Evolutionary conservation across 2,329 filamentous ascomycete genomes (phyloP), one percentile per base, ranked within the genome.

Genomic region (Rhytidhysteron rufulum): DNA sequence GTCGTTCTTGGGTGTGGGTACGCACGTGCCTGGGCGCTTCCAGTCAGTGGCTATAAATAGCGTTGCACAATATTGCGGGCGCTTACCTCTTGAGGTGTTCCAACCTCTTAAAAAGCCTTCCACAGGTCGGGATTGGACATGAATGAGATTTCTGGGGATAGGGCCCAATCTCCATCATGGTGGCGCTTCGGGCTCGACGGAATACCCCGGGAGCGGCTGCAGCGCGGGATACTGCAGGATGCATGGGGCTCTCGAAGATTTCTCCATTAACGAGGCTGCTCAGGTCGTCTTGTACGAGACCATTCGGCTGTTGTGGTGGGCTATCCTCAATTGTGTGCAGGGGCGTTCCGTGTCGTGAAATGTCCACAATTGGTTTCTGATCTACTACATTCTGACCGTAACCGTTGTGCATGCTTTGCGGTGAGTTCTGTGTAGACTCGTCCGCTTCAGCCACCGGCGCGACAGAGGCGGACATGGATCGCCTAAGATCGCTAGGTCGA

Each of bases 91-190:
- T 98, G 62, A 98, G 82, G 73, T 98, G 93, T 74, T 98, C 93
- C 74, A 98, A 81, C 69, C 93, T 85, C 83, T 98, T 98, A 80
- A 98, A 98, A 47, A 96, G 80, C 60, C 93, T 85, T 40, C 93
- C 93, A 66, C 93, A 98, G 40, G 91, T 94, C 20, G 93, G 93
- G 59, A 98, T 98, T n/a, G 93, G 93, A 73, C 93, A 98, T 2
- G 91, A 97, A 70, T 98, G 93, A 30, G 90, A 95, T 70, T 98
- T 98, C 63, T 95, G 88, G 37, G 93, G 89, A 65, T 97, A 97
- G 11, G 94, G 93, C 22, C 88, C 89, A 48, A 96, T 80, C 67
- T 98, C 93, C 85, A 94, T 94, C 68, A 94, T 86, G 4, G 93
- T 97, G 38, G 93, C 91, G 53, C 90, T 96, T 51, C 91, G 84